phyloP scores from a whole-genome alignment of 2,329 filamentous ascomycete species.

The Sarocladiaceae sp. region DNA sequence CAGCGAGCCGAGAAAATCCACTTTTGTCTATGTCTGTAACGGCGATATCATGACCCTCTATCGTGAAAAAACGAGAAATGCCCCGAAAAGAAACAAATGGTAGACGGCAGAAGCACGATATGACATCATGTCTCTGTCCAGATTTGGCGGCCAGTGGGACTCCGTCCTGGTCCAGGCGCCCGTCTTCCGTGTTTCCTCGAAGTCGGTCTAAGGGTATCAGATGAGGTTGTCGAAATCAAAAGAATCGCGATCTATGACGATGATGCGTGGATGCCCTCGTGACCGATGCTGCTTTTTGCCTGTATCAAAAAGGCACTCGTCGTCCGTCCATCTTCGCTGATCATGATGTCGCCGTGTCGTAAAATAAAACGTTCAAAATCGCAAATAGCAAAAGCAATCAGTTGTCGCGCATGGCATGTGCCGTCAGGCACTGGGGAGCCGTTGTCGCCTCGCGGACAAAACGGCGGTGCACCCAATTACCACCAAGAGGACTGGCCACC shows the following conservation, averaged over 20 bases:
- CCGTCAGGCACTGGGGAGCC: not conserved
- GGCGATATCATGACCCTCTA: constrained; percentile 40
- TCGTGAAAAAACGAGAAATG: constrained; percentile 35
- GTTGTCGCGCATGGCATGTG: constrained; percentile 12
- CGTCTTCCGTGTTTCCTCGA: constrained; percentile 23
- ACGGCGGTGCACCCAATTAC: constrained; percentile 32
- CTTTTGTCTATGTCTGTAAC: constrained; percentile 55
- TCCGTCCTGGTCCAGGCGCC: constrained; percentile 23
- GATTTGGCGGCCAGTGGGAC: constrained; percentile 14
- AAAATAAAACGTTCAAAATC: constrained; percentile 18
- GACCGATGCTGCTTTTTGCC: constrained; percentile 30
- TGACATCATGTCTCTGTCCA: constrained; percentile 29
- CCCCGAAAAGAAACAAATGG: constrained; percentile 27
- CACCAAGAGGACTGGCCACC: constrained; percentile 65
- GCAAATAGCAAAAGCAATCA: constrained; percentile 15
- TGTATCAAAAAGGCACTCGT: constrained; percentile 25
- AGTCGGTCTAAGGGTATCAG: constrained; percentile 40
- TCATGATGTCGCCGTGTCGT: constrained; percentile 38
- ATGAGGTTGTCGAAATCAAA: constrained; percentile 37
- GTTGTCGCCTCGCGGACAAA: constrained; percentile 6
- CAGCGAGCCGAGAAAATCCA: constrained; percentile 57
- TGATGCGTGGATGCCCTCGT: constrained; percentile 34
- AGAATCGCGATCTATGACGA: constrained; percentile 38
- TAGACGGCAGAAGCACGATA: constrained; percentile 32
- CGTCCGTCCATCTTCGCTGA: constrained; percentile 25